Conservation (phyloP, 306 rosid genomes). For the Corylus heterophylla region DNA sequence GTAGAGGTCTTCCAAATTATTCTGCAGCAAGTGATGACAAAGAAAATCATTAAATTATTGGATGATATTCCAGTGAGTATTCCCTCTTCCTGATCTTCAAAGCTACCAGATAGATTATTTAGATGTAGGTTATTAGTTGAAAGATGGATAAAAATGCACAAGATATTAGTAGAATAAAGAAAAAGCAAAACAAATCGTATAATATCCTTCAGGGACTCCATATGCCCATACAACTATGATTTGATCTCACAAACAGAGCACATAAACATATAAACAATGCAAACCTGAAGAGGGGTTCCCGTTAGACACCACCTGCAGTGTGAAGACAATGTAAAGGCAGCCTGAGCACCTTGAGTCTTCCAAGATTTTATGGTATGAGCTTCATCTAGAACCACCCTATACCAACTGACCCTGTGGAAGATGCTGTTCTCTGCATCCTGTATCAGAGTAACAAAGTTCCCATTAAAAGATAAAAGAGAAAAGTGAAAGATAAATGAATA, state of each 20-base stretch:
- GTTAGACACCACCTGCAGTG: constrained; percentile 93
- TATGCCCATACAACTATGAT: neutral
- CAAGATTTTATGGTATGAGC: constrained; percentile 79
- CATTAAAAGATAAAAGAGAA: neutral
- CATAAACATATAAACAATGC: constrained; percentile 11
- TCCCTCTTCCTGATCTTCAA: neutral
- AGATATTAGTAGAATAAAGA: neutral
- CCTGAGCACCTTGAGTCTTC: constrained; percentile 57
- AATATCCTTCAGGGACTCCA: neutral
- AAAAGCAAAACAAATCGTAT: neutral
- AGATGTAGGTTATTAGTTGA: neutral
- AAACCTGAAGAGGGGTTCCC: constrained; percentile 93
- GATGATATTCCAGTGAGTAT: neutral
- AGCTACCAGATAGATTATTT: neutral
- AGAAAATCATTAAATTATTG: constrained; percentile 6
- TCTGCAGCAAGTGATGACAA: constrained; percentile 51
- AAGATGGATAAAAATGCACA: constrained; percentile 1
- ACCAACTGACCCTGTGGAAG: constrained; percentile 73
- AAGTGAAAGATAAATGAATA: neutral
- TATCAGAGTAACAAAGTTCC: constrained; percentile 4
- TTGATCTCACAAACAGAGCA: neutral
- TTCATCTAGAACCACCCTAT: constrained; percentile 91
- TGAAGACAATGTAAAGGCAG: constrained; percentile 67
- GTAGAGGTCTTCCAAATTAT: constrained; percentile 81
- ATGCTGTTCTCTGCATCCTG: constrained; percentile 68